phyloP scores from a whole-genome alignment of 176 grass and related monocot species.

The Themeda triandra region DNA sequence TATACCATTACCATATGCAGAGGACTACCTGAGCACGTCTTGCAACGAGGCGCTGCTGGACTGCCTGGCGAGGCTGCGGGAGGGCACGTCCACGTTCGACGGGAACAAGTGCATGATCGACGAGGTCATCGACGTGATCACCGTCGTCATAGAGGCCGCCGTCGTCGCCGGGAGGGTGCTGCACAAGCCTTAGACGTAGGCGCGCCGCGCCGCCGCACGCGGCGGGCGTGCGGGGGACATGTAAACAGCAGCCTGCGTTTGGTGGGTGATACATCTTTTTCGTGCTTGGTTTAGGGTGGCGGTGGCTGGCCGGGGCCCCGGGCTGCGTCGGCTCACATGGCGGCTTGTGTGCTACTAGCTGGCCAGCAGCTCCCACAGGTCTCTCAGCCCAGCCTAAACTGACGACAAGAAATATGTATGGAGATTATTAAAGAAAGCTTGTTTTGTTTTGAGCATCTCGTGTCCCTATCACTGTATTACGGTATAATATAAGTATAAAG shows the following conservation, averaged over 20 bases:
- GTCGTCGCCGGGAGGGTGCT: constrained; percentile 75
- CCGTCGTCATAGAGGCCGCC: constrained; percentile 75
- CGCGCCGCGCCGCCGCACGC: neutral
- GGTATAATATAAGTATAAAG: neutral
- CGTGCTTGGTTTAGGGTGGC: constrained; percentile 20
- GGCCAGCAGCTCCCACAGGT: neutral
- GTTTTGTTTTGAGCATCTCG: neutral
- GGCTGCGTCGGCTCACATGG: constrained; percentile 31
- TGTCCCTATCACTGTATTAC: neutral
- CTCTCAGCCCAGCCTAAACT: neutral
- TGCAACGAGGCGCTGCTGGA: constrained; percentile 73
- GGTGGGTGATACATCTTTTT: constrained; percentile 34
- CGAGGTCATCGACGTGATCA: constrained; percentile 81
- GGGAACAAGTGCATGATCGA: constrained; percentile 88
- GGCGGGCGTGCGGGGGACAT: neutral
- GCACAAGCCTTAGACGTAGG: constrained; percentile 59
- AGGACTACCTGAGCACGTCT: constrained; percentile 72
- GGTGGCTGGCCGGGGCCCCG: constrained; percentile 10
- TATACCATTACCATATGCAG: no score
- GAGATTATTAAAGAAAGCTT: neutral
- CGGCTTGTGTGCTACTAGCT: neutral
- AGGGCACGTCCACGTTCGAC: constrained; percentile 46
- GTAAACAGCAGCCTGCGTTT: neutral
- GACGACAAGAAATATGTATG: constrained; percentile 25
- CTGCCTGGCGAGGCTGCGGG: constrained; percentile 57